A percentile compares a stretch with the other conserved stretches of the same genome.
phyloP scores from a whole-genome alignment of 371 early-diverging fungal genomes.

The Rhizopus stolonifer region DNA sequence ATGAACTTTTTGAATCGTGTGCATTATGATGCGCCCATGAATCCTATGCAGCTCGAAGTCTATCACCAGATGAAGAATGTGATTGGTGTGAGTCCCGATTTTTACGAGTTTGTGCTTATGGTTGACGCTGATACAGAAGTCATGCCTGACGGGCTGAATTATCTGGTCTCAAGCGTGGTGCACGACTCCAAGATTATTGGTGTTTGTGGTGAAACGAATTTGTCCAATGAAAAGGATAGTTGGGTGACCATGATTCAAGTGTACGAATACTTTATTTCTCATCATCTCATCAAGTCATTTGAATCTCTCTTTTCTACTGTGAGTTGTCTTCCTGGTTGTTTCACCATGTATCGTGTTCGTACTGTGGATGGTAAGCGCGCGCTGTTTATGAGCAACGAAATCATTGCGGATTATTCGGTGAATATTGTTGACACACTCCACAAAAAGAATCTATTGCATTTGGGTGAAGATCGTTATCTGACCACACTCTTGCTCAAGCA shows the following conservation, averaged over 20 bases:
- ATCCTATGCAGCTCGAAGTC: conserved; percentile 89
- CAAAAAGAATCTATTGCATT: conserved; percentile 84
- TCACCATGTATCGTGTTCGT: conserved; percentile 93
- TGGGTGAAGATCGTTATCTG: conserved; percentile 91
- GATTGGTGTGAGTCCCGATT: conserved; percentile 81
- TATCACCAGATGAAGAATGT: conserved; percentile 91
- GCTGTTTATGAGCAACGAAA: conserved; percentile 81
- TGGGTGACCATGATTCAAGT: conserved; percentile 99
- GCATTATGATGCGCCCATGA: conserved; percentile 90
- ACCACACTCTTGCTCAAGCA: conserved; percentile 98
- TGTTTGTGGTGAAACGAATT: conserved; percentile 90
- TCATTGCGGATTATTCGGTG: conserved; percentile 92
- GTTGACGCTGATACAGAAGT: conserved; percentile 97
- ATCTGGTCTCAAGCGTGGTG: conserved; percentile 81
- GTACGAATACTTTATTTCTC: conserved; percentile 98
- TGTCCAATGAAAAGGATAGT: conserved; percentile 86
- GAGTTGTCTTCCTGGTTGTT: conserved; percentile 97
- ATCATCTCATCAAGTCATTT: conserved; percentile 97
- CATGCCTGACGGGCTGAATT: conserved; percentile 80
- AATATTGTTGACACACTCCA: conserved; percentile 97
- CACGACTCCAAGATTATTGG: conserved; percentile 90
- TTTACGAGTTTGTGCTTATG: conserved; percentile 92
- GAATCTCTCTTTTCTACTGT: conserved; percentile 98
- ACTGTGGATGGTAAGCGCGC: conserved; percentile 81
- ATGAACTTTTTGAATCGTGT: conserved; percentile 98